Base-by-base conservation (phyloP, 768 basidiomycete species). In the Pleurotus eryngii region DNA sequence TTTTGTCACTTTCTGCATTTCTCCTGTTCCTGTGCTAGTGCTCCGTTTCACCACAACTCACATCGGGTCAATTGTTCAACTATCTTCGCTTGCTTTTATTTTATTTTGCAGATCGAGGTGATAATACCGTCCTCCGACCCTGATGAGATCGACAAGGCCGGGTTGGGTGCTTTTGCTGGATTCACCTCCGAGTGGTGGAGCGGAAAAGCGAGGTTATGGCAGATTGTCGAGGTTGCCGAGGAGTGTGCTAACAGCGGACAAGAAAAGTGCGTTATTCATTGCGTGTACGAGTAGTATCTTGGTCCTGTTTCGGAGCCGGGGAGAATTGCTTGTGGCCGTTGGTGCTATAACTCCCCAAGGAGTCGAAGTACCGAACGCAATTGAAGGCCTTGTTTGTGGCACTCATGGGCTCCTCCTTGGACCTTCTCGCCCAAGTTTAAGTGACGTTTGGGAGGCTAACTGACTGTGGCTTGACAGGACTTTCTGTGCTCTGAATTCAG, bases 91-190 rank as follows among this genome's bases (percentile, higher is more conserved):
- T 20, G 56, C 45, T n/a, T n/a, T n/a, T n/a, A n/a, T n/a, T 42
- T 35, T 38, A 11, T 35, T 35, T 35, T 26, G 58, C 67, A 90
- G 87, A 66, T 90, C 55, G 86, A 90, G 63, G 55, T 89, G 43
- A 67, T 88, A 20, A 82, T 87, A 54, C 79, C 87, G 1, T 75
- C 81, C 3, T 66, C 74, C 46, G 61, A 65, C 37, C 60, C 51
- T 20, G 39, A 54, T 54, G 24, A 39, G 42, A 45, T 45, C 42
- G 42, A 45, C n/a, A 45, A 22, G 42, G n/a, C n/a, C n/a, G 30
- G 30, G 30, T 11, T 35, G 30, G 30, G 30, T 27, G 15, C 42
- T 22, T 17, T 54, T 54, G 14, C 51, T n/a, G 51, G 51, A 22
- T 15, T 54, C 12, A 17, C 39, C 51, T 40, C 51, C 27, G 17